Evolutionary conservation across 768 basidiomycete genomes (phyloP).

Genomic region (Lentinula raphanica): DNA sequence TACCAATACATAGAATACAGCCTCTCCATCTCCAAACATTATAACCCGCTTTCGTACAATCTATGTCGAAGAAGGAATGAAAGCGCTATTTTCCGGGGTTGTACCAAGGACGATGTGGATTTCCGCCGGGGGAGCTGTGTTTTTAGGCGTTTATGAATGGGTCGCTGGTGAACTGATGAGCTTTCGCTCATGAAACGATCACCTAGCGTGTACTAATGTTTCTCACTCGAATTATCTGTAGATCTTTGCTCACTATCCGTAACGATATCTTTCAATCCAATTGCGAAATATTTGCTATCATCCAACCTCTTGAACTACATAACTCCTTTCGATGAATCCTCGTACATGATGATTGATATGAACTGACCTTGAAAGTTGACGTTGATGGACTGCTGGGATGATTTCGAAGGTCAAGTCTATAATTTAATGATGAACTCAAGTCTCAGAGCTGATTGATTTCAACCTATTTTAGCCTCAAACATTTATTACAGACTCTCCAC

Average conservation of each 20-base stretch:
- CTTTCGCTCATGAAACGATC: background rate
- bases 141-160: constrained; percentile 95
- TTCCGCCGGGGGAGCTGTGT: constrained; percentile 92
- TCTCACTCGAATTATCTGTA: background rate
- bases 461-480: too few species aligned
- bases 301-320: too few species aligned
- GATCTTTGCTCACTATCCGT: background rate
- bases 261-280: background rate
- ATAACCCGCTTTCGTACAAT: constrained; percentile 57
- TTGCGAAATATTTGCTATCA: too few species aligned
- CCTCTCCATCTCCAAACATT: constrained; percentile 41
- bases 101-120: constrained; percentile 95
- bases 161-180: constrained; percentile 47
- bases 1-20: constrained; percentile 35
- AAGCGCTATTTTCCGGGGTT: constrained; percentile 79
- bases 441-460: too few species aligned
- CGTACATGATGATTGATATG: too few species aligned
- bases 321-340: too few species aligned
- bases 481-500: too few species aligned
- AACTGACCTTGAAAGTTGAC: too few species aligned
- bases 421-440: too few species aligned
- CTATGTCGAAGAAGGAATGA: constrained; percentile 61
- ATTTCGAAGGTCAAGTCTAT: too few species aligned
- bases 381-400: too few species aligned
- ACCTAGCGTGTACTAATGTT: too few species aligned